A percentile compares a stretch with the other conserved stretches of the same genome.
These are phyloP conservation scores for Aspergillus ruber DNA, from an alignment of 2,329 filamentous ascomycete species.

Conservation along the genomic window DNA sequence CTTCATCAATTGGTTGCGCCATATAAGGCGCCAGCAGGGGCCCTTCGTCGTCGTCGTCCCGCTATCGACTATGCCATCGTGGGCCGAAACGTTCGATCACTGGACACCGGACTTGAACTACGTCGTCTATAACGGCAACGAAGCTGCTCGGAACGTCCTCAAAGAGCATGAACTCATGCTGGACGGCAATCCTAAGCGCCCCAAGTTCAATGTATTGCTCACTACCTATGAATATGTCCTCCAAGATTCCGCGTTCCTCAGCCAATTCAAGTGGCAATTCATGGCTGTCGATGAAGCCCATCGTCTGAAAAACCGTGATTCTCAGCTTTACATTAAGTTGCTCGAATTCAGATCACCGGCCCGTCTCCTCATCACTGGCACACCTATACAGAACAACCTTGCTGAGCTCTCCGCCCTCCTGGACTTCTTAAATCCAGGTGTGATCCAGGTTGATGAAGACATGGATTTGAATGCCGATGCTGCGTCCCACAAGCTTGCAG, in stretches of 20 bases:
- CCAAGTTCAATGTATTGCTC: constrained; percentile 95
- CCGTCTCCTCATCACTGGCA: constrained; percentile 90
- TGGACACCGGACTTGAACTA: constrained; percentile 97
- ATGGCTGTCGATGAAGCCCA: constrained; percentile 95
- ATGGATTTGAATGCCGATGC: constrained; percentile 75
- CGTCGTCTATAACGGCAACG: constrained; percentile 89
- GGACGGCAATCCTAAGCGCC: constrained; percentile 77
- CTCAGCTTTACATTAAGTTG: constrained; percentile 81
- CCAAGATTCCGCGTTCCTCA: constrained; percentile 74
- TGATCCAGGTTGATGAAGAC: constrained; percentile 83
- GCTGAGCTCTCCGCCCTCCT: constrained; percentile 87
- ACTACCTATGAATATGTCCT: constrained; percentile 98
- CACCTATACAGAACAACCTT: constrained; percentile 93
- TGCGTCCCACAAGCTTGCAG: constrained; percentile 78
- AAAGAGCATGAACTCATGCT: constrained; percentile 83
- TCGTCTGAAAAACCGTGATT: constrained; percentile 91
- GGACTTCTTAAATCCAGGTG: constrained; percentile 95
- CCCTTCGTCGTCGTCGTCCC: constrained; percentile 97
- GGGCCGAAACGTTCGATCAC: constrained; percentile 94
- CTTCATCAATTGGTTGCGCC: constrained; percentile 94
- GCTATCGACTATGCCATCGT: constrained; percentile 92
- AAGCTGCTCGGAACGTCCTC: constrained; percentile 78
- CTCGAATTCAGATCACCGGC: constrained; percentile 81
- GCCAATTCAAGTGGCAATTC: constrained; percentile 94
- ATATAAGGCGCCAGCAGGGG: constrained; percentile 81